phyloP scores from a whole-genome alignment of 1,284 basidiomycete genomes.

The Naganishia albida region DNA sequence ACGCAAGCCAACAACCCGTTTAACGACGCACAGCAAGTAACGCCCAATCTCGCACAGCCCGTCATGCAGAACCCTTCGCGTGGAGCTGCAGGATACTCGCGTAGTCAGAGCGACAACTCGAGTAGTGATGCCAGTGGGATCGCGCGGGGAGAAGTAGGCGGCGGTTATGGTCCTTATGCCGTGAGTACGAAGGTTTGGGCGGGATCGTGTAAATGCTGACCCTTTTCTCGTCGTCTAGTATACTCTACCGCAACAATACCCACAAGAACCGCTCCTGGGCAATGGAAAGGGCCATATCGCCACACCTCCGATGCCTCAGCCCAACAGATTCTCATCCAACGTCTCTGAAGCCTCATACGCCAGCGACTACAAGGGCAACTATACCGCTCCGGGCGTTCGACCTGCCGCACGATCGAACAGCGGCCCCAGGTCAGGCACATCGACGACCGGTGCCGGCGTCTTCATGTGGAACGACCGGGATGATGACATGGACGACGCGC shows the following conservation, averaged over 20 bases:
- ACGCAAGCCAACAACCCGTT: constrained; percentile 21
- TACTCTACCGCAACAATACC: constrained; percentile 19
- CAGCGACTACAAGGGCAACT: constrained; percentile 25
- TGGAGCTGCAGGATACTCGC: neutral
- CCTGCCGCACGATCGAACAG: constrained; percentile 1
- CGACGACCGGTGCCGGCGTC: constrained; percentile 23
- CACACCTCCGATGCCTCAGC: constrained; percentile 19
- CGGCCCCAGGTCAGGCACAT: constrained; percentile 6
- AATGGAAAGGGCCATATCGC: constrained; percentile 15
- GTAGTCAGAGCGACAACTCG: constrained; percentile 27
- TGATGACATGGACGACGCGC: constrained; percentile 58
- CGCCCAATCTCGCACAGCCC: neutral
- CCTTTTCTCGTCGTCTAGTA: constrained; percentile 16
- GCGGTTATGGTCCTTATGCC: constrained; percentile 34
- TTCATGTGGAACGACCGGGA: constrained; percentile 44
- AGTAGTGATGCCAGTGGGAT: constrained; percentile 31
- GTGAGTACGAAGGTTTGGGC: constrained; percentile 28
- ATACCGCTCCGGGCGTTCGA: constrained; percentile 17
- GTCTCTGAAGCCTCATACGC: constrained; percentile 34
- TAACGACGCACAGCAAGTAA: constrained; percentile 9
- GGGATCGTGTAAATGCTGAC: too few species aligned
- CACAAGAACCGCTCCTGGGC: constrained; percentile 24
- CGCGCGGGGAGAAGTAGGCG: constrained; percentile 32
- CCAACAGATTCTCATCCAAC: constrained; percentile 31
- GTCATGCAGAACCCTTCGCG: constrained; percentile 9